Base-by-base conservation (phyloP, 208 protist species). In the Crithidia fasciculata region DNA sequence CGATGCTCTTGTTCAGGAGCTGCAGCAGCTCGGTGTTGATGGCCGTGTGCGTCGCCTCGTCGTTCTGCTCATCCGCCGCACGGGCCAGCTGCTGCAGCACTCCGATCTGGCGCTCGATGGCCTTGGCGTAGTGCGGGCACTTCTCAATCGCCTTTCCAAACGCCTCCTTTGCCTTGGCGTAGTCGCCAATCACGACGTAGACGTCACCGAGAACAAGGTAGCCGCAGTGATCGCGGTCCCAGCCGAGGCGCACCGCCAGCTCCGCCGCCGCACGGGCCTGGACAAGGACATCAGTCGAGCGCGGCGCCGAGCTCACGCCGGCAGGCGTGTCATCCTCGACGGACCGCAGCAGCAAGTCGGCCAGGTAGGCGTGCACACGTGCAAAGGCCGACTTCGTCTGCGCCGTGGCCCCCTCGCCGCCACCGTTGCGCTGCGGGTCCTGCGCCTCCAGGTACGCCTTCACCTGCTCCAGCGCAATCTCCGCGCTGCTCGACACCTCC, bases 211-310 rank as follows among this genome's bases (percentile, higher is more conserved):
- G 58, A 5, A 80, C 64, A 45, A 88, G 43, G 55, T 85, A 83
- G 39, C 82, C 89, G 37, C 43, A 78, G 71, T 95, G 89, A 6
- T 88, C 86, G 19, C 92, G 83, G 50, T 96, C 92, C 89, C 89
- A 96, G 41, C 81, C 84, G 43, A 82, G 57, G 0, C 68, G 53
- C 40, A 89, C 86, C 9, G 89, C 73, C 18, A 85, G 68, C 60
- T 76, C 50, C 47, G 86, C 92, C 59, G 78, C 82, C 36, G 83
- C 76, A 9, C 88, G 62, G 1, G 89, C 89, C 59, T 86, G 68
- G 39, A 82, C 73, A 18, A 81, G 56, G 45, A 63, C 58, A 49
- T 71, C 61, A n/a, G 59, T 52, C 49, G 79, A 52, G 18, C 56
- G 39, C 44, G 54, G 52, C 2, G 62, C 67, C 9, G 45, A 37